These are phyloP conservation scores for Parietaria judaica DNA, from an alignment of 306 rosid genomes.

Conservation along the genomic window DNA sequence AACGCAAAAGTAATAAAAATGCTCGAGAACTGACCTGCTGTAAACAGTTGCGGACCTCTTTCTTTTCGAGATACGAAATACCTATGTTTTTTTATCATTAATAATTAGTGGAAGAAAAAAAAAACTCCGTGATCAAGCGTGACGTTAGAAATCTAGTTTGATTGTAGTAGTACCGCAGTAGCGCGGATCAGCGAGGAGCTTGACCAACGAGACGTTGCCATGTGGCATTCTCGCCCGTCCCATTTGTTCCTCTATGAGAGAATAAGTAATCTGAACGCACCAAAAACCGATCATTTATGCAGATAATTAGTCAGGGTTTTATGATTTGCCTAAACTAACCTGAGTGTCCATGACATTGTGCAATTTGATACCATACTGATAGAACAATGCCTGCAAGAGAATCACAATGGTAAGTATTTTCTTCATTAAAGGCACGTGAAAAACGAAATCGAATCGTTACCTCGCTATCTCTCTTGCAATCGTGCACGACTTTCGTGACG, in stretches of 20 bases:
- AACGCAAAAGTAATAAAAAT: neutral
- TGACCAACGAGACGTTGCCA: constrained; percentile 77
- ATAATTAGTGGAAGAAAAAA: too few relatives aligned
- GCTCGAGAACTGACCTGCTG: constrained; percentile 55
- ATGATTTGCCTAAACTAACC: constrained; percentile 39
- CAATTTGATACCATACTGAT: constrained; percentile 94
- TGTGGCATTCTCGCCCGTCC: constrained; percentile 49
- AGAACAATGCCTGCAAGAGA: constrained; percentile 69
- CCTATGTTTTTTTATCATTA: constrained; percentile 25
- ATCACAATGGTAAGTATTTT: too few relatives aligned
- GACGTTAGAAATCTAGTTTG: too few relatives aligned
- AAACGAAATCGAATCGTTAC: constrained; percentile 18
- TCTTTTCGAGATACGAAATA: constrained; percentile 83
- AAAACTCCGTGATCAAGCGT: too few relatives aligned
- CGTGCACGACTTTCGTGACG: constrained; percentile 93
- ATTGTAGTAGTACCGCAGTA: constrained; percentile 56
- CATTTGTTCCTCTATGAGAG: constrained; percentile 89
- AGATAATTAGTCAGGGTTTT: too few relatives aligned
- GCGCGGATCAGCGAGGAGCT: constrained; percentile 94
- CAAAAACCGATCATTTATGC: too few relatives aligned
- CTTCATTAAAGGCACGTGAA: too few relatives aligned
- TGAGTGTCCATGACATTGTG: constrained; percentile 96
- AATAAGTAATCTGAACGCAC: constrained; percentile 64
- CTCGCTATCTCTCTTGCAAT: constrained; percentile 98
- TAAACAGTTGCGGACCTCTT: constrained; percentile 87